These are phyloP conservation scores for Trichophyton schoenleinii DNA, from an alignment of 2,329 filamentous ascomycete species.

Conservation along the genomic window DNA sequence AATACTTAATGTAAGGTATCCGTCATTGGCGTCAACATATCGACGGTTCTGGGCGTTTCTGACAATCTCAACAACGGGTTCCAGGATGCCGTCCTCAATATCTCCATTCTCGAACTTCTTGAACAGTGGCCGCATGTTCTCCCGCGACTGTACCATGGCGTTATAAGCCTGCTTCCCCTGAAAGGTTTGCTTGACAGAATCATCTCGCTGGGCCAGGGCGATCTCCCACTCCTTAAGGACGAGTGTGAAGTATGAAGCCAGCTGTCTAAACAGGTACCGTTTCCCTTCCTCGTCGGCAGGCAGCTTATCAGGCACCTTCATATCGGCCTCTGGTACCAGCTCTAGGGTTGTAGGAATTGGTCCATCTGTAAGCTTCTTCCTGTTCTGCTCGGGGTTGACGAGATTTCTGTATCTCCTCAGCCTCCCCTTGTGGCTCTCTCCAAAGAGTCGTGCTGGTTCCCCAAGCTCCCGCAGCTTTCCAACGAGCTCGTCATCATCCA, in stretches of 20 bases:
- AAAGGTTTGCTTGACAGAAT: conserved; percentile 54
- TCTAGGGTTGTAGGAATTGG: conserved; percentile 78
- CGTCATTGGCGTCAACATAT: conserved; percentile 94
- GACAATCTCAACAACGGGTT: conserved; percentile 82
- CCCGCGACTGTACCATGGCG: conserved; percentile 74
- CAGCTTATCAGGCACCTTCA: conserved; percentile 61
- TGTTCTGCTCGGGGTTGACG: conserved; percentile 30
- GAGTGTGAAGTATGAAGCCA: conserved; percentile 93
- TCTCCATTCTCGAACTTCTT: conserved; percentile 74
- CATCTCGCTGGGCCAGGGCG: conserved; percentile 52
- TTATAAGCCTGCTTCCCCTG: conserved; percentile 70
- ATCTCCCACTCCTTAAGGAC: conserved; percentile 77
- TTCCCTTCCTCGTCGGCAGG: conserved; percentile 53
- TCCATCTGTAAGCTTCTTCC: conserved; percentile 46
- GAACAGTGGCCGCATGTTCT: conserved; percentile 83
- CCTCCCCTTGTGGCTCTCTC: conserved; percentile 59
- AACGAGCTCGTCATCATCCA: conserved; percentile 51
- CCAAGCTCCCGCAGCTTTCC: conserved; percentile 56
- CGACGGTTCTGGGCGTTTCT: conserved; percentile 75
- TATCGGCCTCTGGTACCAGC: conserved; percentile 70
- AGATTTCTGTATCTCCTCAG: conserved; percentile 60
- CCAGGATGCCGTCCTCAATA: conserved; percentile 64
- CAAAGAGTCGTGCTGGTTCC: conserved; percentile 67
- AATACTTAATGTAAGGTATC: conserved; percentile 83
- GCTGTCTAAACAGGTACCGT: conserved; percentile 67